Percentiles rank a stretch among this genome's conserved stretches.
These are phyloP conservation scores for Talaromyces amestolkiae DNA, from an alignment of 2,329 filamentous ascomycete species.

Conservation along the genomic window DNA sequence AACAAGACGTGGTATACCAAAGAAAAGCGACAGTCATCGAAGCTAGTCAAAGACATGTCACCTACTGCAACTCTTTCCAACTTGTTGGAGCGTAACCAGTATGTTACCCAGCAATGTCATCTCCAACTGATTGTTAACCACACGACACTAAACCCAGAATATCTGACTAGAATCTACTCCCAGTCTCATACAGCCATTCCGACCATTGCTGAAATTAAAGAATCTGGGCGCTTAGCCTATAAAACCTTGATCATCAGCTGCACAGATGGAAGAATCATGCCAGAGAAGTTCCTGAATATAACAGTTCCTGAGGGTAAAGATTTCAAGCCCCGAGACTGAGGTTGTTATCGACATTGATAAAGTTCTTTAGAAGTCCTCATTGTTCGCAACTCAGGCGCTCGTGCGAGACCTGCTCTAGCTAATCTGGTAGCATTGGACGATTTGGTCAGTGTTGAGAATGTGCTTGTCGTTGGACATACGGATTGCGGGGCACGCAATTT, in stretches of 20 bases:
- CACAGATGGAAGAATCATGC: neutral
- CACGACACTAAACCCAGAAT: neutral
- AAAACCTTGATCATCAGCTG: neutral
- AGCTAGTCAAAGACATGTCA: neutral
- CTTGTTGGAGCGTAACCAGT: neutral
- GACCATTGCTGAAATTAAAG: neutral
- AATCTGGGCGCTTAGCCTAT: neutral
- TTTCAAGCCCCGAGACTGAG: neutral
- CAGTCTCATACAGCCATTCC: neutral
- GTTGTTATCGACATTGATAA: neutral
- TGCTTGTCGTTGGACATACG: neutral
- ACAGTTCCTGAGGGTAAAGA: neutral
- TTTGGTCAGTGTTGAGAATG: neutral
- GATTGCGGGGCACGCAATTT: neutral
- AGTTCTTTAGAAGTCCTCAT: neutral
- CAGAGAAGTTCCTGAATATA: neutral
- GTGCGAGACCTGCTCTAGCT: neutral
- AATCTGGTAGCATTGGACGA: neutral
- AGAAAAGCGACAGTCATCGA: neutral
- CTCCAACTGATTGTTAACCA: neutral
- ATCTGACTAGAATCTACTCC: neutral
- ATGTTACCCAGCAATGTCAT: neutral
- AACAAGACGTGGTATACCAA: neutral
- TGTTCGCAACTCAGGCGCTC: neutral
- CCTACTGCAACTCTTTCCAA: neutral